These are phyloP conservation scores for Nemophila menziesii DNA, from an alignment of 257 asterid genomes.

Conservation along the genomic window DNA sequence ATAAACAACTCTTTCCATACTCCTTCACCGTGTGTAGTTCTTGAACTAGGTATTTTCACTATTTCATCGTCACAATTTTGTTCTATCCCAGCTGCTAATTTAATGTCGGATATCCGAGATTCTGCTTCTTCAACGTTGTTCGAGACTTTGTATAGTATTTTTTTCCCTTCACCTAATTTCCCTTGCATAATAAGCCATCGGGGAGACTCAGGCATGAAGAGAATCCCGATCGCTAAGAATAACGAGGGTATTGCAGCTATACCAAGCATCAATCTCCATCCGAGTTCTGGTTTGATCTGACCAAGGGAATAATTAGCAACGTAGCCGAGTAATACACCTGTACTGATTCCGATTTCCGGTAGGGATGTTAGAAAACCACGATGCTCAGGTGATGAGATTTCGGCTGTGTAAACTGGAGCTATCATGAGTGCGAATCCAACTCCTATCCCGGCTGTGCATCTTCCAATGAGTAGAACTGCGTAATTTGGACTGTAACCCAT, in stretches of 20 bases:
- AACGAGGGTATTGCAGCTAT: slow-evolving; percentile 56
- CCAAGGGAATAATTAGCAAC: slow-evolving; percentile 43
- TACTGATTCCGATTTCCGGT: slow-evolving; percentile 63
- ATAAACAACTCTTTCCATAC: slow-evolving; percentile 36
- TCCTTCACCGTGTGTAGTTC: slow-evolving; percentile 9
- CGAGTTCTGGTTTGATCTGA: slow-evolving; percentile 20
- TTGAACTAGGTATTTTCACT: slow-evolving; percentile 16
- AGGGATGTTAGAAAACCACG: slow-evolving; percentile 58
- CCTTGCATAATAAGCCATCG: slow-evolving; percentile 63
- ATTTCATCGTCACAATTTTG: slow-evolving; percentile 27
- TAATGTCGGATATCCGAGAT: slow-evolving; percentile 32
- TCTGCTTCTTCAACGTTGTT: slow-evolving; percentile 41
- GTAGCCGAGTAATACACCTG: slow-evolving; percentile 53
- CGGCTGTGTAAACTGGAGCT: slow-evolving; percentile 76
- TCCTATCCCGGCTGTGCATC: slow-evolving; percentile 62
- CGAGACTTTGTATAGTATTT: slow-evolving; percentile 31
- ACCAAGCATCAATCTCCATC: slow-evolving; percentile 77
- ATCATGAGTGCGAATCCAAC: slow-evolving; percentile 87
- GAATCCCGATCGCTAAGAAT: slow-evolving; percentile 36
- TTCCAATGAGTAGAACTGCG: slow-evolving; percentile 31
- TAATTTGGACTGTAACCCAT: slow-evolving; percentile 64
- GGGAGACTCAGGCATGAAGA: slow-evolving; percentile 71
- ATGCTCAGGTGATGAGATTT: slow-evolving; percentile 45
- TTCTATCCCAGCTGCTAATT: slow-evolving; percentile 35
- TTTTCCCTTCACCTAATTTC: slow-evolving; percentile 41